Evolutionary conservation across 129 eudicot species (phyloP), one percentile per base, ranked within the genome.

Genomic region (Artemisia annua): DNA sequence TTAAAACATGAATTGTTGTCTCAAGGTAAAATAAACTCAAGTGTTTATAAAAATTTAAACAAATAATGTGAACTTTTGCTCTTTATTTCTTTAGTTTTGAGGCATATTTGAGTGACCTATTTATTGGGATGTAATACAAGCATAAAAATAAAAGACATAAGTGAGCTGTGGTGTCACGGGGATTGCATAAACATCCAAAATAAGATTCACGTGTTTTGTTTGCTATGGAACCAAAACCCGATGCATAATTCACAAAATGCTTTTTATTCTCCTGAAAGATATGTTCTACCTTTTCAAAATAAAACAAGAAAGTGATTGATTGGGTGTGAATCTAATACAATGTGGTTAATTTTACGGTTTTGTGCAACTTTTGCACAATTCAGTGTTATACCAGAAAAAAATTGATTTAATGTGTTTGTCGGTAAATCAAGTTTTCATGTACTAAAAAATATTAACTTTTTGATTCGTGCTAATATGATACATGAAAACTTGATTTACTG

Each of bases 141-240:
- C 7, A 4, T 32, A 32, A 39, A 39, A 39, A 7, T 39, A 39
- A 39, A 39, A 39, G 1, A 58, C 26, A 58, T 3, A 7, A 30
- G 5, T 50, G 54, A 18, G 71, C 54, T 68, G 66, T 74, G 80
- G 39, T 60, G 16, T 77, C 81, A 77, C 81, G 81, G 75, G 81
- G 56, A 63, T 69, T 48, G 39, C 72, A 63, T 70, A 78, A 62
- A 3, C 76, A 51, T 78, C 81, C 81, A 78, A 78, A 56, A 70
- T 12, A 39, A 35, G 35, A 51, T 52, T 70, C 81, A 78, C 81
- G 72, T 78, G 77, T 78, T 70, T 63, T 78, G 81, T 78, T 78
- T 78, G 66, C 15, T 70, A 51, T 49, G 59, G 49, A 70, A 32
- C 63, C 80, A 61, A 18, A 51, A 58, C 70, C 70, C 70, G 3